Base-by-base conservation (phyloP, 495 filamentous ascomycete genomes). In the Parachaetomium inaequale region DNA sequence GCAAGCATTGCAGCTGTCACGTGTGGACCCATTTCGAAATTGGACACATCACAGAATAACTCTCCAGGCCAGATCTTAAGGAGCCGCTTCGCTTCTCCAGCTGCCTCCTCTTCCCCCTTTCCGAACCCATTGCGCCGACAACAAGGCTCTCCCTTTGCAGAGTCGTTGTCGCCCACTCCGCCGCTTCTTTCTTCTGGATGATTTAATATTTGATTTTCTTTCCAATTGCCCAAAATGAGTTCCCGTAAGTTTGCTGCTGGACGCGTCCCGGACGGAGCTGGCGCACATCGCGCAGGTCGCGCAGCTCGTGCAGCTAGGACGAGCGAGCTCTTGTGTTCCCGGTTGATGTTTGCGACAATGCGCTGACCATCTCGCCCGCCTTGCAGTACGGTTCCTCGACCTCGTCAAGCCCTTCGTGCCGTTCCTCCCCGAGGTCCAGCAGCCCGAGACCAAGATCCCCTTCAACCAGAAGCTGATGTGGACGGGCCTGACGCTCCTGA, bases 391-490 rank as follows among this genome's bases (percentile, higher is more conserved):
- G 74, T 99, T 99, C 74, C 92, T 99, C 80, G 94, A 99, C 80
- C 85, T 97, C 68, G 93, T 99, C 80, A 99, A 98, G 79, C 94
- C 95, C 76, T 99, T 99, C 78, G 89, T 92, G 82, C 93, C 94
- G 78, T 88, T 97, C 84, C 89, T 99, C 75, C 94, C 94, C 75
- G 94, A 99, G 87, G 94, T 99, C 77, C 88, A 92, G 79, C 87
- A 95, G 69, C 95, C 94, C 62, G 94, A 99, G 81, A 87, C 88
- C 69, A 96, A 96, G 82, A 88, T 93, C 53, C 91, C 93, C 66
- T 99, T 98, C 86, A 93, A 95, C 82, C 93, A 98, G 80, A 93
- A 95, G 81, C 79, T 98, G 85, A 96, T 98, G 92, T 99, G 95
- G 95, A 99, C 95, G 38, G 93, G 92, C 74, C 86, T 96, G 78